Conservation (phyloP, 1,284 basidiomycete genomes). For the Malassezia japonica region DNA sequence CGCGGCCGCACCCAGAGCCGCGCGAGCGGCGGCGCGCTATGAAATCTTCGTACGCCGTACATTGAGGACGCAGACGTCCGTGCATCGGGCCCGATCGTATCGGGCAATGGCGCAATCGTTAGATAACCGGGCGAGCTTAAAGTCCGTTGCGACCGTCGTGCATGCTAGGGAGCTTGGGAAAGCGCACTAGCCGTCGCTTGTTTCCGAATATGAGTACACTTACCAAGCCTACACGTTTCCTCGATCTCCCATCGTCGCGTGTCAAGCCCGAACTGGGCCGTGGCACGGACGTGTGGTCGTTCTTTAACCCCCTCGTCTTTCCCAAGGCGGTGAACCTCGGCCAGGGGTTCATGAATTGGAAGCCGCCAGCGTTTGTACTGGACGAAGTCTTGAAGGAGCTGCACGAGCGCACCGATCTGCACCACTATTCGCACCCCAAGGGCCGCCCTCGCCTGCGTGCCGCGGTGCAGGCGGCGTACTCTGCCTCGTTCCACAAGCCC, state of each 20-base stretch:
- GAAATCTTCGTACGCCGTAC: background rate
- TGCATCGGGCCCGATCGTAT: background rate
- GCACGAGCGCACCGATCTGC: slow-evolving; percentile 29
- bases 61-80: background rate
- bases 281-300: slow-evolving; percentile 43
- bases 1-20: background rate
- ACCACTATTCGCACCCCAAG: slow-evolving; percentile 45
- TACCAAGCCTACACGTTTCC: slow-evolving; percentile 21
- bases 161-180: too few species aligned
- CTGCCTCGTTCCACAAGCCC: slow-evolving; percentile 25
- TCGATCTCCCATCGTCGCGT: slow-evolving; percentile 21
- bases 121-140: background rate
- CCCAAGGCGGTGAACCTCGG: slow-evolving; percentile 45
- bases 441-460: slow-evolving; percentile 35
- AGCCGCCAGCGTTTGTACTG: slow-evolving; percentile 33
- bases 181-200: too few species aligned
- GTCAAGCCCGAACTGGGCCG: slow-evolving; percentile 29
- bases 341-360: slow-evolving; percentile 47
- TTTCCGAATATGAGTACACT: background rate
- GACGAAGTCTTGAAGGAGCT: slow-evolving; percentile 24
- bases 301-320: slow-evolving; percentile 43
- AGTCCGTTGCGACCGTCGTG: background rate
- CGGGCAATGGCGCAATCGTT: slow-evolving; percentile 2
- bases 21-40: background rate
- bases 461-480: slow-evolving; percentile 32